Base-by-base conservation (phyloP, 2,329 filamentous ascomycete genomes). In the Arthrobotrys entomopaga region DNA sequence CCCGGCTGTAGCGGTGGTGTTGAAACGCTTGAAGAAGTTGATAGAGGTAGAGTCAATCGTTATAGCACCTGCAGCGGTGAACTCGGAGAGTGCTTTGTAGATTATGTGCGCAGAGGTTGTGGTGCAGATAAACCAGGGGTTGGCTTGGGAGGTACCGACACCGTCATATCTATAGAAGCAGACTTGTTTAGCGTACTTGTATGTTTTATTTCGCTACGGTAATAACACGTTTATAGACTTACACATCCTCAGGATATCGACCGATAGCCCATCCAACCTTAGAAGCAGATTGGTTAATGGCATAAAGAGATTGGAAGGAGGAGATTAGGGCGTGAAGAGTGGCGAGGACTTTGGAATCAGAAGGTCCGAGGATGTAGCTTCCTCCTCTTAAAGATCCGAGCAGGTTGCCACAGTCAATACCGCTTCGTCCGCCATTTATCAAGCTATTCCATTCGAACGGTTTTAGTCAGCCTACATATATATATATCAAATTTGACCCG, bases 111-210 rank as follows among this genome's bases (percentile, higher is more conserved):
- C 92, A 0, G 90, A 90, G 0, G 90, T 91, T 19, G 92, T 84
- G 0, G 90, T 94, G 77, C 86, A 86, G 15, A 95, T 84, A 78
- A 92, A 91, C 91, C 91, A 95, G 1, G 91, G 91, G 80, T 95
- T 92, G 0, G 77, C 77, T 29, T 60, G 53, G 13, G 73, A 76
- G 2, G 69, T 77, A 26, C 77, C 77, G 42, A 91, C 91, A 74
- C 87, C 87, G 80, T 89, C 90, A 82, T 93, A 95, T 1, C 65
- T 69, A 19, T 3, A 46, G 48, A 10, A 7, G 5, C 48, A 43
- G 42, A 48, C 11, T 26, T 26, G 22, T n/a, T 60, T 19, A 15
- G 34, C n/a, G 8, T n/a, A 52, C 8, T 19, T 40, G 34, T 20
- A 3, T 34, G 2, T 3, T 46, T 58, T 2, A 58, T 58, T 5